phyloP scores from a whole-genome alignment of 2,329 filamentous ascomycete genomes.

The Annulohypoxylon truncatum region DNA sequence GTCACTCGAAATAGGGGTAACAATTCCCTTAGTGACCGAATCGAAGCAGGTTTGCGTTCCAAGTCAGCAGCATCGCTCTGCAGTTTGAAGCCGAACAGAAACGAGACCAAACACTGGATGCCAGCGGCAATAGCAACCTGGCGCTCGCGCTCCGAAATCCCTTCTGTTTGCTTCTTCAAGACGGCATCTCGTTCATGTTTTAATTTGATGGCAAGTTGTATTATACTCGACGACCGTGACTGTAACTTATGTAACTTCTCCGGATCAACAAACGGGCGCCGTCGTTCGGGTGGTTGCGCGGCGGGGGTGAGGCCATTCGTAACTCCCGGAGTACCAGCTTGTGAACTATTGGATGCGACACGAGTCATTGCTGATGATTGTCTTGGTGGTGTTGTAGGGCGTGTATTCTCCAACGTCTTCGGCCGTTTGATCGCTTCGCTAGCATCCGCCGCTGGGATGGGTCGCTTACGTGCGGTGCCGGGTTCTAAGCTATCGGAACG shows the following conservation, averaged over 20 bases:
- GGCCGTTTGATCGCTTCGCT: conserved; percentile 57
- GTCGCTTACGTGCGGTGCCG: conserved; percentile 62
- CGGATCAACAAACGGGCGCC: conserved; percentile 50
- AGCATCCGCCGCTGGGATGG: conserved; percentile 53
- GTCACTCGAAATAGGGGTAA: conserved; percentile 44
- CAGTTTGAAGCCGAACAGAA: conserved; percentile 65
- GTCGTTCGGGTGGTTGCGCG: conserved; percentile 50
- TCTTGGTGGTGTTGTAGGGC: conserved; percentile 64
- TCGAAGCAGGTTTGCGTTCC: conserved; percentile 58
- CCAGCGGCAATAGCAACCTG: conserved; percentile 47
- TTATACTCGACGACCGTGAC: conserved; percentile 54
- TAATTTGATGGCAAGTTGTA: conserved; percentile 59
- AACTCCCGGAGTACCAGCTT: conserved; percentile 63
- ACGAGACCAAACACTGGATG: conserved; percentile 52
- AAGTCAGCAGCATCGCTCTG: conserved; percentile 58
- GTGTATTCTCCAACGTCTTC: conserved; percentile 56
- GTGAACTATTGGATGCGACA: conserved; percentile 64
- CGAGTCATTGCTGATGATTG: conserved; percentile 63
- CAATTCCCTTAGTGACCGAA: conserved; percentile 46
- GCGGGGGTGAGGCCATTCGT: conserved; percentile 57
- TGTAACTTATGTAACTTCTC: conserved; percentile 49
- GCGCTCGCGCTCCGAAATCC: conserved; percentile 42
- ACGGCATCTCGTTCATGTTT: conserved; percentile 67
- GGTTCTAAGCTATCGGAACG: conserved; percentile 58
- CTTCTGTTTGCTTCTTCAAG: conserved; percentile 43